phyloP scores from a whole-genome alignment of 106 monocot species.

The Gastrodia elata region DNA sequence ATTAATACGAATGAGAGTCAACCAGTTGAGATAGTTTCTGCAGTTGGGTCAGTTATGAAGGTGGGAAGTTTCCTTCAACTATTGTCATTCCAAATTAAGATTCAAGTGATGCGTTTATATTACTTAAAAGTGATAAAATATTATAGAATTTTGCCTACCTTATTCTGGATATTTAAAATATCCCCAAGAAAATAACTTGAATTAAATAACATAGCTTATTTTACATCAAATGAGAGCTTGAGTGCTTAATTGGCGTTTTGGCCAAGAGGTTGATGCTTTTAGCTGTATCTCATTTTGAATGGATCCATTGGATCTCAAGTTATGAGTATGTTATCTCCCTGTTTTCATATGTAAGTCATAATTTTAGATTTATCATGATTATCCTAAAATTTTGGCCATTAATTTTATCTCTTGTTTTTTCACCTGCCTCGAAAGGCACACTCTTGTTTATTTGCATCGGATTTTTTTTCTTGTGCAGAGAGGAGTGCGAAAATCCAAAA shows the following conservation, averaged over 20 bases:
- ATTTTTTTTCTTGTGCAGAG: conserved; percentile 47
- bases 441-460: neutral
- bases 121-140: neutral
- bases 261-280: neutral
- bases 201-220: neutral
- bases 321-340: neutral
- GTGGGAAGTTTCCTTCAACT: too few species aligned
- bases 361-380: neutral
- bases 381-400: neutral
- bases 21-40: too few species aligned
- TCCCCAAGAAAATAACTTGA: neutral
- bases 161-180: neutral
- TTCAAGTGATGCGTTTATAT: too few species aligned
- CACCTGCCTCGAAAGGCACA: neutral
- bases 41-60: too few species aligned
- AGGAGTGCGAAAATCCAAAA: conserved; percentile 66
- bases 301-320: neutral
- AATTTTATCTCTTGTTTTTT: neutral
- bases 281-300: neutral
- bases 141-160: neutral
- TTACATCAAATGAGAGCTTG: neutral
- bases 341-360: neutral
- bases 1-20: too few species aligned
- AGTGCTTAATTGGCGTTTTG: neutral
- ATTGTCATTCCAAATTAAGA: too few species aligned